Evolutionary conservation across 345 rosid genomes (phyloP).

Genomic region (Kernera saxatilis): DNA sequence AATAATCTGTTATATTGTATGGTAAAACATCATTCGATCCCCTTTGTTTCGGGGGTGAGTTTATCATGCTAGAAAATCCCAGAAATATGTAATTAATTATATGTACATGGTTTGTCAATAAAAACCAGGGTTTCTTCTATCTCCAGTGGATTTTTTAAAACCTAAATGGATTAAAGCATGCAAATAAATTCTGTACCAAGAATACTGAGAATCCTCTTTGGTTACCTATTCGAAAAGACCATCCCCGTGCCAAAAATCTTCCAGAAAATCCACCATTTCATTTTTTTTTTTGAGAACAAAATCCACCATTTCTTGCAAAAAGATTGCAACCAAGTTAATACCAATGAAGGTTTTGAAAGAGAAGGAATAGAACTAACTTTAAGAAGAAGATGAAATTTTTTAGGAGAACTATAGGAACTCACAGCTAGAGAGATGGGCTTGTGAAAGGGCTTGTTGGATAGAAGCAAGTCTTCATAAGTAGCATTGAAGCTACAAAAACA

Average conservation of each 20-base stretch:
- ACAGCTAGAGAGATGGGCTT: constrained; percentile 30
- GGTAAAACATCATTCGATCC: not conserved
- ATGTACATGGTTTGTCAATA: not conserved
- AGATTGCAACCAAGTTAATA: not conserved
- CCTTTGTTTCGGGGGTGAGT: not conserved
- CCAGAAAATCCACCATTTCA: constrained; percentile 36
- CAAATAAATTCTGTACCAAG: constrained; percentile 23
- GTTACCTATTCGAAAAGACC: constrained; percentile 22
- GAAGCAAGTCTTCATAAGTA: constrained; percentile 26
- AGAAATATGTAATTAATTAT: not conserved
- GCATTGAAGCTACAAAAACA: constrained; percentile 34
- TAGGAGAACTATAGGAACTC: constrained; percentile 2
- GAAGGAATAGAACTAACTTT: not conserved
- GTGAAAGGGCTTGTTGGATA: constrained; percentile 20
- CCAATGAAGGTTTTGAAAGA: not conserved
- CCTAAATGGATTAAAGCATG: constrained; percentile 18
- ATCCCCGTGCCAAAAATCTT: constrained; percentile 24
- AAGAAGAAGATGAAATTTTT: not conserved
- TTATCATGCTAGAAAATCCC: not conserved
- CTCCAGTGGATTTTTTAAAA: not conserved
- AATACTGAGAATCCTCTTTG: not conserved
- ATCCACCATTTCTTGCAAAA: constrained; percentile 29
- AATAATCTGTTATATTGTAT: not conserved
- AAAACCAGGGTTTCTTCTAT: not conserved
- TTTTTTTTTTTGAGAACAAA: no score